Conservation (phyloP, 192 early-diverging fungal species). For the Coemansia sp. region DNA sequence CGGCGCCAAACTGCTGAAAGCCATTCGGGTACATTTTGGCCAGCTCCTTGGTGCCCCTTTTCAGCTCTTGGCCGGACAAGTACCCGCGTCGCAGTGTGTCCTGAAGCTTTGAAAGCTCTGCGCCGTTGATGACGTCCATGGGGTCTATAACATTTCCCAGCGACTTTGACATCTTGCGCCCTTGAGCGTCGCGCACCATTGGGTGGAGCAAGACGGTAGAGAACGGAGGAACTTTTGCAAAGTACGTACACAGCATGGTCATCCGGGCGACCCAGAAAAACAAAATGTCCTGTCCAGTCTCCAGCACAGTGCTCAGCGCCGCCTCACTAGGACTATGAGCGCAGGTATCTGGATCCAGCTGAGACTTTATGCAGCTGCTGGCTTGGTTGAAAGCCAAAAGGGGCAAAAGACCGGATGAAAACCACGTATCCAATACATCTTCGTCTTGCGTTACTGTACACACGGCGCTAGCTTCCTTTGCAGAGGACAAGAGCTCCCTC, state of each 20-base stretch:
- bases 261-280: constrained; percentile 99
- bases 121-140: constrained; percentile 69
- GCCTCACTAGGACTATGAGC: not conserved
- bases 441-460: constrained; percentile 60
- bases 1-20: constrained; percentile 90
- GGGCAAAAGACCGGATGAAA: constrained; percentile 92
- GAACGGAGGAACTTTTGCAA: constrained; percentile 84
- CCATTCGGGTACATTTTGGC: constrained; percentile 85
- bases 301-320: constrained; percentile 77
- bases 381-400: constrained; percentile 65
- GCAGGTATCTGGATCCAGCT: constrained; percentile 29
- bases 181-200: constrained; percentile 76
- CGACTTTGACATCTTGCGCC: constrained; percentile 86
- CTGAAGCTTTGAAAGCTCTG: constrained; percentile 64
- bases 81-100: constrained; percentile 72
- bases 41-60: constrained; percentile 65
- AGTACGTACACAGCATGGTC: constrained; percentile 92
- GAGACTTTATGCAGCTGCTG: constrained; percentile 38
- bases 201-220: constrained; percentile 89
- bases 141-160: constrained; percentile 82
- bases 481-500: not conserved
- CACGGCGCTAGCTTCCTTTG: not conserved
- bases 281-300: constrained; percentile 96
- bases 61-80: constrained; percentile 76
- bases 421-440: constrained; percentile 99